Conservation (phyloP, 495 filamentous ascomycete species). For the Talaromyces ruber region DNA sequence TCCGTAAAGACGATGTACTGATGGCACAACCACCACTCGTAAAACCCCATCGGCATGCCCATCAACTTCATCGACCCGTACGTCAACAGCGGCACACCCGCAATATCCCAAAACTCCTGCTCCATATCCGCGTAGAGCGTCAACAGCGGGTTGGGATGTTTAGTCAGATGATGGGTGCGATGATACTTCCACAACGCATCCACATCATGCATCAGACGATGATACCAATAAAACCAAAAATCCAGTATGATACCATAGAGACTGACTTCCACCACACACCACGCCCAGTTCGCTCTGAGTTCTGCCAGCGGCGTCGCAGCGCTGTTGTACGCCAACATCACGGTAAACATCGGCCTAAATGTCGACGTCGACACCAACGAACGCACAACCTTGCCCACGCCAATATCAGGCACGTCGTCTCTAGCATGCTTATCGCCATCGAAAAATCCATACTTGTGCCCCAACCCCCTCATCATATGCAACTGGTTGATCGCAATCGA, state of each 20-base stretch:
- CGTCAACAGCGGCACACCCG: constrained; percentile 11
- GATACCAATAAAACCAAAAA: constrained; percentile 10
- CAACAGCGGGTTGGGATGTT: constrained; percentile 12
- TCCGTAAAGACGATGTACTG: constrained; percentile 12
- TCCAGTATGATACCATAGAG: constrained; percentile 4
- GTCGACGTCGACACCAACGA: constrained; percentile 15
- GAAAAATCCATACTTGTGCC: constrained; percentile 13
- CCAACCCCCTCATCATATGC: constrained; percentile 20
- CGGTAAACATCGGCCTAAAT: constrained; percentile 13
- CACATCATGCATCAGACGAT: constrained; percentile 13
- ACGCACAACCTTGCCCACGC: constrained; percentile 7
- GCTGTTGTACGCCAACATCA: constrained; percentile 17
- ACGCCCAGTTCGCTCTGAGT: constrained; percentile 14
- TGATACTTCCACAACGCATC: constrained; percentile 13
- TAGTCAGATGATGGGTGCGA: constrained; percentile 14
- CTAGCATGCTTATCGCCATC: constrained; percentile 9
- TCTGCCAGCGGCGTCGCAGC: constrained; percentile 9
- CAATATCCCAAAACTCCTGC: constrained; percentile 14
- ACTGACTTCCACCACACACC: constrained; percentile 9
- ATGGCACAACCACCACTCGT: constrained; percentile 15
- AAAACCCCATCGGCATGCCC: constrained; percentile 14
- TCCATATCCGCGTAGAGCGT: constrained; percentile 13
- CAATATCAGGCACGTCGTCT: constrained; percentile 8
- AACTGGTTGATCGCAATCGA: constrained; percentile 22
- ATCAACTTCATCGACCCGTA: constrained; percentile 10